Conservation (phyloP, 257 asterid genomes). For the Cruciata laevipes region DNA sequence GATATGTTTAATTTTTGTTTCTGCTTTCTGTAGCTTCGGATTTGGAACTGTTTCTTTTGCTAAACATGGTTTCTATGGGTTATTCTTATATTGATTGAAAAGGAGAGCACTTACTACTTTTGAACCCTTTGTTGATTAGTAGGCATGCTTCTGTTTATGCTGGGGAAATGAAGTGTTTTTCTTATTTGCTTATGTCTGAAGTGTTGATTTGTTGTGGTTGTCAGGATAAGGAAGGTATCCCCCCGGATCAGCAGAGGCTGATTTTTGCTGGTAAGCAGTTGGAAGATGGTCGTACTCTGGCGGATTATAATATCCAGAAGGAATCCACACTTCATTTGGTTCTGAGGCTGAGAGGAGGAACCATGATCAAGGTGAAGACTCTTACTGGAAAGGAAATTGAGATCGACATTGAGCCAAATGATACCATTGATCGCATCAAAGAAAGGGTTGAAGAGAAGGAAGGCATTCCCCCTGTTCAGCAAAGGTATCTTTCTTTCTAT, state of each 20-base stretch:
- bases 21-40: not conserved
- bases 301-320: slow-evolving; percentile 28
- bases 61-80: not conserved
- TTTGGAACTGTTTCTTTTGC: not conserved
- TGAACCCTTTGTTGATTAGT: not conserved
- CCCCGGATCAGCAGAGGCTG: slow-evolving; percentile 21
- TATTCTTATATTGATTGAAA: not conserved
- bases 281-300: slow-evolving; percentile 21
- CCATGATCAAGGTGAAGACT: slow-evolving; percentile 67
- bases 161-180: not conserved
- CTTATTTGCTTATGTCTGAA: not conserved
- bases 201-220: not conserved
- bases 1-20: not conserved
- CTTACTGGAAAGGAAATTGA: slow-evolving; percentile 69
- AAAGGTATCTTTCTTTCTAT: slow-evolving; percentile 30
- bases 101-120: not conserved
- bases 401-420: slow-evolving; percentile 63
- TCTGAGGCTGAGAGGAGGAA: slow-evolving; percentile 63
- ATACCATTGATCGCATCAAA: slow-evolving; percentile 53
- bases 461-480: slow-evolving; percentile 66
- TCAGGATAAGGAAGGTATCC: slow-evolving; percentile 22
- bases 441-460: slow-evolving; percentile 73
- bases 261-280: slow-evolving; percentile 19
- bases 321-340: slow-evolving; percentile 60
- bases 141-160: not conserved